Percentiles rank a stretch among this genome's conserved stretches.
Conservation (phyloP, 1,284 basidiomycete species). For the Exobasidium rhododendri region DNA sequence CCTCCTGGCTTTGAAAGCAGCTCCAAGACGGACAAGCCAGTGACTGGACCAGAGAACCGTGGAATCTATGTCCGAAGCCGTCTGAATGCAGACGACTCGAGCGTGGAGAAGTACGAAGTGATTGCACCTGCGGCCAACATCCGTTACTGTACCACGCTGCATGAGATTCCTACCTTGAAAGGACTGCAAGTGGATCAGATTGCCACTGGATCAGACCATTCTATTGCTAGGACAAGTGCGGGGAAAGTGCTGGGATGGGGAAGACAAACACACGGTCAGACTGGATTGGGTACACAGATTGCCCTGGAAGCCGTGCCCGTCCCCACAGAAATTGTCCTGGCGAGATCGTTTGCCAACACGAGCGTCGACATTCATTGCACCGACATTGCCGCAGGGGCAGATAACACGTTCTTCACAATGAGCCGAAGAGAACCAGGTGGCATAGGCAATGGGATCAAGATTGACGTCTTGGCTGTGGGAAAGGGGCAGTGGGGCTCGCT, state of each 20-base stretch:
- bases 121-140: slow-evolving; percentile 55
- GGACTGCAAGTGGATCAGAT: slow-evolving; percentile 69
- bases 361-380: slow-evolving; percentile 31
- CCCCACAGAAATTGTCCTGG: slow-evolving; percentile 79
- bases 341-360: slow-evolving; percentile 63
- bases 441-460: slow-evolving; percentile 19
- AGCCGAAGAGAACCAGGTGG: slow-evolving; percentile 55
- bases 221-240: slow-evolving; percentile 62
- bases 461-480: slow-evolving; percentile 76
- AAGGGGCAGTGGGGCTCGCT: slow-evolving; percentile 81
- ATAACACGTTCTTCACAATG: slow-evolving; percentile 50
- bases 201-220: slow-evolving; percentile 70
- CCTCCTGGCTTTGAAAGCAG: slow-evolving; percentile 16
- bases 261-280: slow-evolving; percentile 62
- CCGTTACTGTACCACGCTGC: slow-evolving; percentile 70
- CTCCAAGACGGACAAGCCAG: background rate
- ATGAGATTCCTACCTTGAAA: slow-evolving; percentile 74
- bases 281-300: slow-evolving; percentile 72
- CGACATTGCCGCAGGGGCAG: slow-evolving; percentile 40
- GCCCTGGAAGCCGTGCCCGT: slow-evolving; percentile 71
- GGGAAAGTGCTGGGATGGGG: slow-evolving; percentile 69
- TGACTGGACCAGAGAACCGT: background rate
- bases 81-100: background rate
- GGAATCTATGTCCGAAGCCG: background rate
- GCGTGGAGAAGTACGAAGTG: background rate